Percentiles rank a stretch among this genome's conserved stretches.
These are phyloP conservation scores for Lepidium didymum DNA, from an alignment of 345 rosid genomes.

Conservation along the genomic window DNA sequence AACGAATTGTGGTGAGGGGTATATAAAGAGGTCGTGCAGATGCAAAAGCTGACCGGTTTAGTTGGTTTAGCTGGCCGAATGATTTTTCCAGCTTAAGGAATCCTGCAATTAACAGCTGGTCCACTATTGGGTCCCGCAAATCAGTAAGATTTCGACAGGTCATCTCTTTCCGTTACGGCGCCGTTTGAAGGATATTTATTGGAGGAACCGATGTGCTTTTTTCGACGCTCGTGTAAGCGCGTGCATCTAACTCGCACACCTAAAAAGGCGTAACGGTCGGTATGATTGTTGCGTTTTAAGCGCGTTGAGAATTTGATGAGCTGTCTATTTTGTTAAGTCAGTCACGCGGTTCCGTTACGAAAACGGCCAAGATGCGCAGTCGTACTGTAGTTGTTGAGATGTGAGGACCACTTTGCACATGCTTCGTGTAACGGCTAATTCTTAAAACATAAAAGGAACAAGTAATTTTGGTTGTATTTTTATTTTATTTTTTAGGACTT, in stretches of 20 bases:
- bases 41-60: constrained; percentile 4
- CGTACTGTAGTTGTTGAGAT: not conserved
- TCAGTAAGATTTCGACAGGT: constrained; percentile 11
- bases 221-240: not conserved
- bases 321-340: not conserved
- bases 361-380: constrained; percentile 14
- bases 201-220: not conserved
- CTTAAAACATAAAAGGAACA: too few relatives aligned
- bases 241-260: not conserved
- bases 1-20: not conserved
- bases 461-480: too few relatives aligned
- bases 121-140: constrained; percentile 12
- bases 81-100: constrained; percentile 27
- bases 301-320: constrained; percentile 25
- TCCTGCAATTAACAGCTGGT: constrained; percentile 18
- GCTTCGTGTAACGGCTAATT: constrained; percentile 22
- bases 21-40: constrained; percentile 28
- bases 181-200: constrained; percentile 17
- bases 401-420: constrained; percentile 17
- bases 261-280: constrained; percentile 10
- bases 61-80: constrained; percentile 26
- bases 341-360: constrained; percentile 29
- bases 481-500: not conserved
- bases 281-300: not conserved
- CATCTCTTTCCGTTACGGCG: constrained; percentile 23